These are phyloP conservation scores for Agrocybe praecox DNA, from an alignment of 768 basidiomycete species.

Conservation along the genomic window DNA sequence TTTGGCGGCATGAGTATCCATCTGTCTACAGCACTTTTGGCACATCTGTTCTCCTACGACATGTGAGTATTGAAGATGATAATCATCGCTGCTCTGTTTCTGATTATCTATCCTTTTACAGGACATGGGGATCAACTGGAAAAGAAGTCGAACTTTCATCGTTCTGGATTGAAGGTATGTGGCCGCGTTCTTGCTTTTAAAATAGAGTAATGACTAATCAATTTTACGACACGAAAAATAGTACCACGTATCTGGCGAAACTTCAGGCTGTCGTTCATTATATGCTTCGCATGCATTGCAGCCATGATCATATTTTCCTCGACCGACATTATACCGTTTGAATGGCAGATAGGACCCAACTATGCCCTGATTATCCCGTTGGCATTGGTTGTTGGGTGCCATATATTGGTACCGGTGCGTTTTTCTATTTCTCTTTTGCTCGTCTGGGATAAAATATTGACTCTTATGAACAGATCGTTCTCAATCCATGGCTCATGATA, in stretches of 20 bases:
- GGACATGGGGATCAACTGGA: slow-evolving; percentile 59
- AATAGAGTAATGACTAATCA: background rate
- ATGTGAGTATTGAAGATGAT: slow-evolving; percentile 35
- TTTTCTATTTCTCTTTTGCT: slow-evolving; percentile 7
- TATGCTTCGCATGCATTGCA: slow-evolving; percentile 59
- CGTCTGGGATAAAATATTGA: slow-evolving; percentile 6
- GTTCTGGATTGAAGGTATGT: slow-evolving; percentile 73
- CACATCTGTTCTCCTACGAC: slow-evolving; percentile 68
- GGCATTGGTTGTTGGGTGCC: slow-evolving; percentile 65
- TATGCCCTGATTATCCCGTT: slow-evolving; percentile 81
- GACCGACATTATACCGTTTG: slow-evolving; percentile 55
- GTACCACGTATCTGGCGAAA: slow-evolving; percentile 81
- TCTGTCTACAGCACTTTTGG: slow-evolving; percentile 64
- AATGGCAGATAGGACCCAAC: slow-evolving; percentile 67
- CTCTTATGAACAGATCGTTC: slow-evolving; percentile 52
- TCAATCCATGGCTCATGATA: slow-evolving; percentile 88
- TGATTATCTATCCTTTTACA: slow-evolving; percentile 18
- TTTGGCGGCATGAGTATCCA: slow-evolving; percentile 78
- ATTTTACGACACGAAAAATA: slow-evolving; percentile 14
- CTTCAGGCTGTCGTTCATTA: slow-evolving; percentile 73
- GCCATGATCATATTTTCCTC: slow-evolving; percentile 62
- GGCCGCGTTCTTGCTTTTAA: background rate
- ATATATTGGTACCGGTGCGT: slow-evolving; percentile 72
- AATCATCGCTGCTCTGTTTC: background rate
- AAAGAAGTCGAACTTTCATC: slow-evolving; percentile 89